These are phyloP conservation scores for Cladorrhinum sp. DNA, from an alignment of 2,329 filamentous ascomycete genomes.

Conservation along the genomic window DNA sequence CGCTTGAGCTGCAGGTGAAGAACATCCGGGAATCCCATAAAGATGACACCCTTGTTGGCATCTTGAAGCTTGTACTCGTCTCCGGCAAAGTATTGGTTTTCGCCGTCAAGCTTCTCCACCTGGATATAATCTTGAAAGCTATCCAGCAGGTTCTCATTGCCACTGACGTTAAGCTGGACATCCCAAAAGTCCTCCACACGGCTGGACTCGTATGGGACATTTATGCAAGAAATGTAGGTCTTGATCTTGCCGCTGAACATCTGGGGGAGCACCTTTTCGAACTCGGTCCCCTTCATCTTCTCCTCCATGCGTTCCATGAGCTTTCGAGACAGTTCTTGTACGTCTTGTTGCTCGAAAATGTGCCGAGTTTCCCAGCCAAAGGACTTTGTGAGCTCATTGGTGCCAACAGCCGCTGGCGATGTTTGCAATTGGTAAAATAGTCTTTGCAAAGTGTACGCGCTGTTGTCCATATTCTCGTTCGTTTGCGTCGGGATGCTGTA, in stretches of 20 bases:
- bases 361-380: conserved; percentile 98
- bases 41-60: conserved; percentile 96
- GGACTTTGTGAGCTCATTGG: conserved; percentile 89
- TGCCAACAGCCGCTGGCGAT: conserved; percentile 76
- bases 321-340: conserved; percentile 93
- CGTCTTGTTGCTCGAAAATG: conserved; percentile 98
- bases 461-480: conserved; percentile 78
- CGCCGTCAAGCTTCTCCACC: conserved; percentile 93
- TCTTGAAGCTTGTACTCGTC: conserved; percentile 91
- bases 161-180: conserved; percentile 92
- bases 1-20: conserved; percentile 93
- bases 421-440: conserved; percentile 95
- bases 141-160: conserved; percentile 87
- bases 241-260: conserved; percentile 98
- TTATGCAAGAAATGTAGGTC: conserved; percentile 97
- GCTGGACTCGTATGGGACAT: conserved; percentile 96
- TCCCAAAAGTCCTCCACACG: conserved; percentile 98
- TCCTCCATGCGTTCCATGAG: conserved; percentile 97
- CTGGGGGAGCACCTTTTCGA: conserved; percentile 81
- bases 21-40: conserved; percentile 90
- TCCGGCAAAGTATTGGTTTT: conserved; percentile 95
- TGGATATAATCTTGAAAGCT: conserved; percentile 96
- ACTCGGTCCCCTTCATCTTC: conserved; percentile 94
- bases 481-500: conserved; percentile 94
- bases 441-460: conserved; percentile 88